Conservation (phyloP, 2,329 filamentous ascomycete genomes). For the Coleophoma crateriformis region DNA sequence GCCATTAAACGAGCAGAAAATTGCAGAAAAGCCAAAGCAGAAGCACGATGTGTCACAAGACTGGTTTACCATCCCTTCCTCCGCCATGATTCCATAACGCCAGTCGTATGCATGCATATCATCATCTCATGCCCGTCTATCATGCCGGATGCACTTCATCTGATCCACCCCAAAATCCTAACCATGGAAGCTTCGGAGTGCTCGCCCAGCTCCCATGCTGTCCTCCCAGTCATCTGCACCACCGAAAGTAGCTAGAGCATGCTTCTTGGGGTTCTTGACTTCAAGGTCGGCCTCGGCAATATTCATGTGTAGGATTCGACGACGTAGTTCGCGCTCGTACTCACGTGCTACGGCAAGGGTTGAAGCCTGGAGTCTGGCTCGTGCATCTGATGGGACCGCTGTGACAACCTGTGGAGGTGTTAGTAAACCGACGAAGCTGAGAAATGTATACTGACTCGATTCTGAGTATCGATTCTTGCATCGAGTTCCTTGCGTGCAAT, state of each 20-base stretch:
- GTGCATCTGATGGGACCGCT: slow-evolving; percentile 60
- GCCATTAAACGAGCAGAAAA: too few species aligned
- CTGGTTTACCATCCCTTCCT: too few species aligned
- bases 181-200: too few species aligned
- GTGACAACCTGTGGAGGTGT: slow-evolving; percentile 56
- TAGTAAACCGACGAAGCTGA: not conserved
- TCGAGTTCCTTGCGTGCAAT: slow-evolving; percentile 68
- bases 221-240: too few species aligned
- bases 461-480: slow-evolving; percentile 79
- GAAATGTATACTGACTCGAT: slow-evolving; percentile 46
- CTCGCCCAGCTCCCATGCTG: too few species aligned
- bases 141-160: too few species aligned
- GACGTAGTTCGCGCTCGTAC: slow-evolving; percentile 70
- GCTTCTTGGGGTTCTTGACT: slow-evolving; percentile 31
- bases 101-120: too few species aligned
- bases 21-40: too few species aligned
- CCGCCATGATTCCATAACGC: too few species aligned
- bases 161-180: too few species aligned
- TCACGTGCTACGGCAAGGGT: slow-evolving; percentile 62
- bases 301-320: slow-evolving; percentile 74
- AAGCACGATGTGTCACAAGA: too few species aligned
- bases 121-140: too few species aligned
- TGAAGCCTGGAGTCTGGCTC: slow-evolving; percentile 64
- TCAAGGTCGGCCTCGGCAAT: slow-evolving; percentile 72
- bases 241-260: not conserved